A percentile compares a stretch with the other conserved stretches of the same genome.
phyloP scores from a whole-genome alignment of 2,329 filamentous ascomycete genomes.

The Stromatinia cepivora region DNA sequence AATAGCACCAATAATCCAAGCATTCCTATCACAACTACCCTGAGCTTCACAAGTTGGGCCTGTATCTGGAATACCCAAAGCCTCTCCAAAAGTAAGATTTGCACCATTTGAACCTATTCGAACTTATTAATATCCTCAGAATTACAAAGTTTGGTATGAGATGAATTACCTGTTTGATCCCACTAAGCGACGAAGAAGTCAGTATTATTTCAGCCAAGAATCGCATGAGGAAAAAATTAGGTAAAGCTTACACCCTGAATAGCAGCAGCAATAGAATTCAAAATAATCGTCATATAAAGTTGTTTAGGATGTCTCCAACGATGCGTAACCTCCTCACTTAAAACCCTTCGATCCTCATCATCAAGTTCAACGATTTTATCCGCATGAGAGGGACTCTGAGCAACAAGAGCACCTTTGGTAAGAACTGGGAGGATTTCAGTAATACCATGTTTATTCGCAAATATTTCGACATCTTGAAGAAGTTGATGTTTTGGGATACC shows the following conservation, averaged over 20 bases:
- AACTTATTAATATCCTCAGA: not conserved
- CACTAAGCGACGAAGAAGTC: slow-evolving; percentile 11
- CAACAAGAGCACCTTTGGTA: slow-evolving; percentile 71
- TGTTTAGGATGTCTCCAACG: slow-evolving; percentile 65
- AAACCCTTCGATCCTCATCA: slow-evolving; percentile 58
- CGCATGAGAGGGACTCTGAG: slow-evolving; percentile 69
- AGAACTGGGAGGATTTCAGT: slow-evolving; percentile 58
- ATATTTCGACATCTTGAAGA: slow-evolving; percentile 56
- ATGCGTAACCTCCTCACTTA: slow-evolving; percentile 65
- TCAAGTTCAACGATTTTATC: slow-evolving; percentile 58
- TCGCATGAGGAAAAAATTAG: too few species aligned
- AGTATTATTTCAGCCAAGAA: not conserved
- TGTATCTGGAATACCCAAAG: slow-evolving; percentile 45
- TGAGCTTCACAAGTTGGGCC: slow-evolving; percentile 25
- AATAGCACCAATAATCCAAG: slow-evolving; percentile 59
- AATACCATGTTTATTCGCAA: slow-evolving; percentile 60
- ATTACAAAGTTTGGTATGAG: not conserved
- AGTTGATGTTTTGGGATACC: slow-evolving; percentile 54
- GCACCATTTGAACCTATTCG: slow-evolving; percentile 51
- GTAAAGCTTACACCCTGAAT: slow-evolving; percentile 56
- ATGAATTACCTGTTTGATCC: slow-evolving; percentile 24
- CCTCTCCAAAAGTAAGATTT: slow-evolving; percentile 48
- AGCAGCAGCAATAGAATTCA: slow-evolving; percentile 69
- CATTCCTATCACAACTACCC: slow-evolving; percentile 46
- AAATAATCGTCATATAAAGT: slow-evolving; percentile 66